A percentile compares a stretch with the other conserved stretches of the same genome.
Conservation (phyloP, 202 grass and related monocot species). For the Miscanthus sacchariflorus region DNA sequence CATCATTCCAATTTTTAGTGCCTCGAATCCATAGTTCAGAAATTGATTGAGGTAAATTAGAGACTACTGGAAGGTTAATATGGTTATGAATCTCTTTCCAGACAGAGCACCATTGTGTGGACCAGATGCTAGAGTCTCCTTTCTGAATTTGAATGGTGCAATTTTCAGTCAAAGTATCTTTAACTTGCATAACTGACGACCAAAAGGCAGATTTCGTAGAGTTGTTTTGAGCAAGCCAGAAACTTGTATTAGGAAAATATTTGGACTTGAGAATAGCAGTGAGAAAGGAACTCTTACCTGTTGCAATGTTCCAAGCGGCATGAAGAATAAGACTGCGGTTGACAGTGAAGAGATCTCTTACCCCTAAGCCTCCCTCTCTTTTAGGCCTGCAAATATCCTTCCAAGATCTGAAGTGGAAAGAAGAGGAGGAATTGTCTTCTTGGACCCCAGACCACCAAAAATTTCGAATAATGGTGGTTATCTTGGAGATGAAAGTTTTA, state of each 20-base stretch:
- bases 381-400: not conserved
- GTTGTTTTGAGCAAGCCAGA: not conserved
- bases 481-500: not conserved
- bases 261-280: not conserved
- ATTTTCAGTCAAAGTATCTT: too few species aligned
- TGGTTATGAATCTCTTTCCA: too few species aligned
- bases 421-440: rapidly evolving
- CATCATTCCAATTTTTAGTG: too few species aligned
- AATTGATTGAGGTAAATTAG: too few species aligned
- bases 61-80: too few species aligned
- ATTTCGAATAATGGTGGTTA: not conserved
- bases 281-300: not conserved
- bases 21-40: too few species aligned
- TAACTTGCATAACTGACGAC: too few species aligned
- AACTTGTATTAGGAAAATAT: not conserved
- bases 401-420: not conserved
- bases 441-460: not conserved
- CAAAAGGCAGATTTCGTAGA: too few species aligned
- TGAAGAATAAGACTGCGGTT: too few species aligned
- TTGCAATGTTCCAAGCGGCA: not conserved
- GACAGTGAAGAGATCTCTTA: not conserved
- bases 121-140: too few species aligned
- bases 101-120: too few species aligned
- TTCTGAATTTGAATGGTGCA: too few species aligned
- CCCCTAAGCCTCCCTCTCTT: not conserved